Base-by-base conservation (phyloP, 176 grass and related monocot genomes). In the Ampelocalamus luodianensis region DNA sequence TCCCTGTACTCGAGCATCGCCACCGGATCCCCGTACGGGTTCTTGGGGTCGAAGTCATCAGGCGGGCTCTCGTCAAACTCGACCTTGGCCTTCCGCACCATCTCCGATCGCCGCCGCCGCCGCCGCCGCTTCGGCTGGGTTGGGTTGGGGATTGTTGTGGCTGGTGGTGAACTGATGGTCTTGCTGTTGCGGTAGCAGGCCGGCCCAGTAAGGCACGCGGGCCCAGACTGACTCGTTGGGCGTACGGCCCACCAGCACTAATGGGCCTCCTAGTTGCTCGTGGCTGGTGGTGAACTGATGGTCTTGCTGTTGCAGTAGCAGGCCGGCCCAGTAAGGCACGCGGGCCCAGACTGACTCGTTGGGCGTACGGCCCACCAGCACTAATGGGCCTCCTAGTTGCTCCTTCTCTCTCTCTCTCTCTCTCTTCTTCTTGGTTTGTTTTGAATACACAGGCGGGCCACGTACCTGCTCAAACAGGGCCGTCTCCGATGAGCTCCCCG, bases 1-100 rank as follows among this genome's bases (percentile, higher is more conserved):
- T 98, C 96, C 80, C 96, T 71, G 75, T 92, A 89, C 72, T 98
- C 96, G 15, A 98, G 96, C 93, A 98, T 96, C 81, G 96, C 96
- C 81, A 98, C 96, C 51, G 96, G 96, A 44, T 98, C 96, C 44
- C 72, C 93, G 51, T 95, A 94, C 59, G 96, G 96, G 74, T 98
- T 90, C 83, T 80, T 90, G 51, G 89, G 96, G 81, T 98, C 96
- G 80, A 98, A 92, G 13, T 92, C 88, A 79, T 97, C 96, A 69
- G 96, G 96, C 51, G 93, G 91, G 13, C 60, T 77, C 74, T 99
- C 93, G 67, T 96, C 93, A 91, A 98, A 99, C 96, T 89, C 96
- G 0, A 99, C 96, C 93, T 91, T 99, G 74, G 90, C 90, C 90
- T 94, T 99, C 71, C 96, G 67, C 93, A 85, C 96, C 96, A 96